Evolutionary conservation across 2,329 filamentous ascomycete genomes (phyloP), one percentile per base, ranked within the genome.

Genomic region (Fonsecaea multimorphosa): DNA sequence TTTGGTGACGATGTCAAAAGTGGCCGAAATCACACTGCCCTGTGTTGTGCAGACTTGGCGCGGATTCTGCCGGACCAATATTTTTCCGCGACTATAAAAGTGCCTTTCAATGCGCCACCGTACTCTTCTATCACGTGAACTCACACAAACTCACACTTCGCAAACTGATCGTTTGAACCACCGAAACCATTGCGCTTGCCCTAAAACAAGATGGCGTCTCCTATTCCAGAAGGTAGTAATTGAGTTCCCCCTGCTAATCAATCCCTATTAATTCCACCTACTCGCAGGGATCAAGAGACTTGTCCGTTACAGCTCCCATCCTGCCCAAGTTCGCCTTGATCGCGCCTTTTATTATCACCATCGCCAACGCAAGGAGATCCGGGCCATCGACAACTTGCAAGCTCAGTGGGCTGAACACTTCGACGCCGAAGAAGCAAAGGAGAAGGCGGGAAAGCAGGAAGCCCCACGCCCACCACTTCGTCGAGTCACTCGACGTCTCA

Each of bases 261-360:
- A 52, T 31, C 54, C 59, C 44, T 63, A 69, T 61, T 53, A 51
- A 46, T 58, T 32, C 44, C 58, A 60, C 29, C 54, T 52, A 53
- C 32, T 58, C 34, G 40, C 67, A 68, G 64, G 54, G 29, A 65
- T 51, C 65, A 63, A 57, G 38, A 52, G 46, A 55, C 56, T 66
- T 52, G 29, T 67, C 65, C 58, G 36, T 52, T 29, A 27, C 16
- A 64, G 67, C 53, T 32, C 51, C 4, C 67, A 68, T 32, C 67
- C 67, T 59, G 58, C 38, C 40, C 67, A 69, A 19, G 53, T 66
- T 40, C 27, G n/a, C 31, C 61, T 67, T 34, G 49, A 52, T 29
- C 44, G 55, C 38, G 27, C 40, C 27, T 49, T 53, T 36, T 27
- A 14, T 29, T 32, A 55, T 49, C 32, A 54, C 40, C 49, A 51